phyloP scores from a whole-genome alignment of 352 stramenopile genomes.

The Globisporangium solare region DNA sequence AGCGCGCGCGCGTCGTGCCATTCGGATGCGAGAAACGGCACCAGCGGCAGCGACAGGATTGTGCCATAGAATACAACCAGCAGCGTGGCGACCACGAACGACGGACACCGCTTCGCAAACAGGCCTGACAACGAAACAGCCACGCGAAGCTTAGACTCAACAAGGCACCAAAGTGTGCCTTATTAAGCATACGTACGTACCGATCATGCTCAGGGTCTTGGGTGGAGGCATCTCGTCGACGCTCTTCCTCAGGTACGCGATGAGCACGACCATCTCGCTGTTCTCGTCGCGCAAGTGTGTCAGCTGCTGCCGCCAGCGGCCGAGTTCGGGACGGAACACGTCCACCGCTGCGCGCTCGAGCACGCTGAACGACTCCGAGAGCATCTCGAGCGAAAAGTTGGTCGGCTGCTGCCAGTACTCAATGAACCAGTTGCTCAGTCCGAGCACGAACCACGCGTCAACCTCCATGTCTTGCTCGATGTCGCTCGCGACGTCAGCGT shows the following conservation, averaged over 20 bases:
- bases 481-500: constrained; percentile 16
- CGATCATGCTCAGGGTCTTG: constrained; percentile 28
- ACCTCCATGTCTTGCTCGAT: constrained; percentile 56
- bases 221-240: constrained; percentile 46
- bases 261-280: constrained; percentile 46
- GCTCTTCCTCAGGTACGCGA: constrained; percentile 64
- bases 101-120: constrained; percentile 60
- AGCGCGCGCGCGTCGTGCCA: constrained; percentile 25
- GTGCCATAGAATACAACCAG: constrained; percentile 51
- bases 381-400: constrained; percentile 67
- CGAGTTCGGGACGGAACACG: constrained; percentile 53
- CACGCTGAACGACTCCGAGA: constrained; percentile 45
- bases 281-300: constrained; percentile 34
- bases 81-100: constrained; percentile 42
- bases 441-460: constrained; percentile 67
- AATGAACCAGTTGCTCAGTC: constrained; percentile 60
- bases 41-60: constrained; percentile 37
- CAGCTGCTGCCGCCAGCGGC: constrained; percentile 39
- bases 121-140: constrained; percentile 19
- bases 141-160: not conserved
- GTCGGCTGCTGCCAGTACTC: constrained; percentile 82
- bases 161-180: not conserved
- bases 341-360: constrained; percentile 48
- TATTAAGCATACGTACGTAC: too few relatives aligned
- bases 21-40: constrained; percentile 57